Evolutionary conservation across 257 asterid species (phyloP).

Genomic region (Nicotiana undulata): DNA sequence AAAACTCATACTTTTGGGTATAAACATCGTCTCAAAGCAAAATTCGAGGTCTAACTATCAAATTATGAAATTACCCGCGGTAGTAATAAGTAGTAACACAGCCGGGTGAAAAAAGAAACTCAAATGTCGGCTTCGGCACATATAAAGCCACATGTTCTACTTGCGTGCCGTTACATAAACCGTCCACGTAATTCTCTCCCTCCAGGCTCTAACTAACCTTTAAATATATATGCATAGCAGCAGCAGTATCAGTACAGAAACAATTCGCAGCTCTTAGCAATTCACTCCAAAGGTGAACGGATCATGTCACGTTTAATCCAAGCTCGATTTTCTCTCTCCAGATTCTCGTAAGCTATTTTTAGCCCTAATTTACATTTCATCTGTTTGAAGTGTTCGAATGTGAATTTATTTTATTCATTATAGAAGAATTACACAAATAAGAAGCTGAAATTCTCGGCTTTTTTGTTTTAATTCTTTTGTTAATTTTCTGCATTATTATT

Average conservation of each 20-base stretch:
- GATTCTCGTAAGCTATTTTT: slow-evolving; percentile 38
- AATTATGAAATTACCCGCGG: too few species aligned
- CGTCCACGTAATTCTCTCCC: slow-evolving; percentile 21
- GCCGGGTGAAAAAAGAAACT: neutral
- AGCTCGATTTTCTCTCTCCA: slow-evolving; percentile 36
- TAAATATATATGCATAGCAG: neutral
- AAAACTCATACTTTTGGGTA: too few species aligned
- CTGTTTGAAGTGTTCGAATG: neutral
- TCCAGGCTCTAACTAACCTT: neutral
- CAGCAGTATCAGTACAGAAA: neutral
- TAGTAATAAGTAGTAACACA: too few species aligned
- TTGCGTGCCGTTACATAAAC: slow-evolving; percentile 7
- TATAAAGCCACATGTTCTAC: slow-evolving; percentile 28
- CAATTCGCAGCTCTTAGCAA: neutral
- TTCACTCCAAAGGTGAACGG: neutral
- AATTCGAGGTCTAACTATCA: too few species aligned
- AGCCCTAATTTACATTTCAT: neutral
- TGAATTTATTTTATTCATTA: neutral
- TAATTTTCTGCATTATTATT: neutral
- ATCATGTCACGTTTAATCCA: slow-evolving; percentile 66
- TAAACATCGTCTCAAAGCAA: too few species aligned
- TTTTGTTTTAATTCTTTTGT: neutral
- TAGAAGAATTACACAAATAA: neutral
- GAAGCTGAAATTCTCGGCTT: neutral
- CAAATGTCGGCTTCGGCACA: slow-evolving; percentile 7